Evolutionary conservation across 2,329 filamentous ascomycete species (phyloP), one percentile per base, ranked within the genome.

Genomic region (Lasiodiplodia gonubiensis): DNA sequence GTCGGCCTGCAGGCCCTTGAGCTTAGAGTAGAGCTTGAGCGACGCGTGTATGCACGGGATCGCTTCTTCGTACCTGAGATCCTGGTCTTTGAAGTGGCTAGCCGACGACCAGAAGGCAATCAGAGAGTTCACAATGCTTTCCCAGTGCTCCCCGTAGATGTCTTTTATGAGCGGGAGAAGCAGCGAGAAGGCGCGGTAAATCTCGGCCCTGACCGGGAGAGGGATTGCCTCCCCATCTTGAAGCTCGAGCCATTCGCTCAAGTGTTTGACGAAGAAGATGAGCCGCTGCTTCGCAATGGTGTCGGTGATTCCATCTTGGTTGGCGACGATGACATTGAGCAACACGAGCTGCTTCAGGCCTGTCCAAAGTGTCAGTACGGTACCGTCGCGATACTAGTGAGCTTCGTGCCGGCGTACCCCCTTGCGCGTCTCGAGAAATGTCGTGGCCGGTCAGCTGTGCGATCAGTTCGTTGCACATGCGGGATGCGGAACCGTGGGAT

Each of bases 131-230:
- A 83, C 65, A 6, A 81, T 74, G 16, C 80, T 75, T 61, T 89
- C 86, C 95, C 95, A 99, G 74, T 97, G 92, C 0, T 91, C 88
- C 0, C 94, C 95, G 73, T 97, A 97, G 0, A 97, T 88, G 55
- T 93, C 90, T 68, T 88, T 86, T 72, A 97, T 90, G 49, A 86
- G 86, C 2, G 92, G 92, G 0, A 97, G 78, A 3, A 97, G 80
- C 3, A 82, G 79, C 2, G 78, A 75, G 59, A 90, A 72, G 6
- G 80, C 76, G 68, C 77, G 86, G 80, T 64, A 92, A 74, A 69
- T 83, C 83, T 72, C 89, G 80, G 75, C 88, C 86, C 70, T 85
- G 78, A 80, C 87, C 80, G 35, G 84, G 75, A 69, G 81, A 76
- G n/a, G 86, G 70, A 66, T 78, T 77, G n/a, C 78, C 1, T 86